phyloP scores from a whole-genome alignment of 257 asterid genomes.

The Solanum gracilifrons region DNA sequence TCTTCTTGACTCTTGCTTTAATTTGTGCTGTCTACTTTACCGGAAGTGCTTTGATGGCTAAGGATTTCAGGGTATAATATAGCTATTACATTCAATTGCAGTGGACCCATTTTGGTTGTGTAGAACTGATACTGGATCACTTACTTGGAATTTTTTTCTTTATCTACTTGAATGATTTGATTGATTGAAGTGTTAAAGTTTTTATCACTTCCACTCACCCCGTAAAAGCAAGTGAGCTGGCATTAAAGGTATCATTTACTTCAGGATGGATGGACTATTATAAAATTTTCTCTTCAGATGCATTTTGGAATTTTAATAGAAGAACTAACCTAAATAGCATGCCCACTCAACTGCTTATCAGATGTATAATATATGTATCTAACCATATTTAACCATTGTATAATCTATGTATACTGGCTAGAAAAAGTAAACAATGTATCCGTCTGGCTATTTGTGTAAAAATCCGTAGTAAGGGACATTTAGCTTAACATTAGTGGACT shows the following conservation, averaged over 20 bases:
- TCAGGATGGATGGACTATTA: background rate
- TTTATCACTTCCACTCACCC: background rate
- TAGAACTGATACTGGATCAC: background rate
- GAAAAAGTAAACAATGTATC: background rate
- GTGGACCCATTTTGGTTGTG: background rate
- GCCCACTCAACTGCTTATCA: background rate
- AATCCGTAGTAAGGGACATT: background rate
- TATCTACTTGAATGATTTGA: background rate
- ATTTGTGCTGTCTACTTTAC: constrained; percentile 51
- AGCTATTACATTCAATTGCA: background rate
- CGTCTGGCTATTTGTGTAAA: background rate
- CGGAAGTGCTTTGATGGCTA: constrained; percentile 42
- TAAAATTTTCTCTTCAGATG: background rate
- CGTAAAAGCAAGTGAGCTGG: background rate
- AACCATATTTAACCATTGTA: background rate
- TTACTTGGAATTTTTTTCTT: background rate
- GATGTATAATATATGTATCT: background rate
- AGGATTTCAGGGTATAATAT: constrained; percentile 31
- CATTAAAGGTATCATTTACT: background rate
- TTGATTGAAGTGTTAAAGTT: background rate
- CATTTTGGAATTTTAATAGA: background rate
- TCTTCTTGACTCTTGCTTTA: constrained; percentile 35
- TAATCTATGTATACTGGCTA: background rate
- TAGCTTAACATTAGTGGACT: background rate
- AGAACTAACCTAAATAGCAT: background rate